A percentile compares a stretch with the other conserved stretches of the same genome.
Conservation (phyloP, 2,329 filamentous ascomycete species). For the Claviceps purpurea region DNA sequence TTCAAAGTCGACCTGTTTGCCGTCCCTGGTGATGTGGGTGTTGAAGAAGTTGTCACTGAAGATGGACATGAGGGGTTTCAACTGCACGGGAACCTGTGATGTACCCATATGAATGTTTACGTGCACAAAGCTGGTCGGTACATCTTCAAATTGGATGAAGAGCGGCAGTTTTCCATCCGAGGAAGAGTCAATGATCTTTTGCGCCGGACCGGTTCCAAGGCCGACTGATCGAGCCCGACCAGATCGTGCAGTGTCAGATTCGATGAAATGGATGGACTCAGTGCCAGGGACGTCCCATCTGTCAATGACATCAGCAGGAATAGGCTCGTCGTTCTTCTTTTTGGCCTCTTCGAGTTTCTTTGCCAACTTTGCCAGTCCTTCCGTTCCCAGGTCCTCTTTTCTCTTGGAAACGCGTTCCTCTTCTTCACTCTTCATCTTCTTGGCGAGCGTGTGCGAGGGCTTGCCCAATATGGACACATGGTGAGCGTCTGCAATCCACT, state of each 20-base stretch:
- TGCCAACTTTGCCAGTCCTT: constrained; percentile 63
- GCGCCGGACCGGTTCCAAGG: constrained; percentile 51
- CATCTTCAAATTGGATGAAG: constrained; percentile 95
- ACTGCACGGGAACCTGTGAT: constrained; percentile 58
- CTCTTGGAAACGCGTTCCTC: constrained; percentile 65
- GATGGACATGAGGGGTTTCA: constrained; percentile 71
- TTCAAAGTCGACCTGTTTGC: constrained; percentile 71
- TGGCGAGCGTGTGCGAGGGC: constrained; percentile 67
- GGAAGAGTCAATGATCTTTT: constrained; percentile 62
- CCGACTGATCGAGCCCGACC: constrained; percentile 65
- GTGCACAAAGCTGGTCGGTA: constrained; percentile 84
- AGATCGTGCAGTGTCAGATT: constrained; percentile 70
- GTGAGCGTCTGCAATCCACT: constrained; percentile 73
- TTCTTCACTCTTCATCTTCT: constrained; percentile 71
- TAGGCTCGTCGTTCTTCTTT: constrained; percentile 73
- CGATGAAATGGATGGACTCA: constrained; percentile 89
- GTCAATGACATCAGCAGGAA: constrained; percentile 70
- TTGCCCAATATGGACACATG: constrained; percentile 82
- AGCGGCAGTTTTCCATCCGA: constrained; percentile 50
- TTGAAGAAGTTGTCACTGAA: constrained; percentile 93
- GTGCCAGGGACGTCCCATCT: constrained; percentile 71
- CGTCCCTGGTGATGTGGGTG: constrained; percentile 67
- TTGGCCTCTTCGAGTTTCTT: constrained; percentile 73
- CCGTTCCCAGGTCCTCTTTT: constrained; percentile 65
- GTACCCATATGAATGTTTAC: constrained; percentile 73